Percentiles rank a stretch among this genome's conserved stretches.
Evolutionary conservation across 345 rosid genomes (phyloP).

Genomic region (Gossypioides kirkii): DNA sequence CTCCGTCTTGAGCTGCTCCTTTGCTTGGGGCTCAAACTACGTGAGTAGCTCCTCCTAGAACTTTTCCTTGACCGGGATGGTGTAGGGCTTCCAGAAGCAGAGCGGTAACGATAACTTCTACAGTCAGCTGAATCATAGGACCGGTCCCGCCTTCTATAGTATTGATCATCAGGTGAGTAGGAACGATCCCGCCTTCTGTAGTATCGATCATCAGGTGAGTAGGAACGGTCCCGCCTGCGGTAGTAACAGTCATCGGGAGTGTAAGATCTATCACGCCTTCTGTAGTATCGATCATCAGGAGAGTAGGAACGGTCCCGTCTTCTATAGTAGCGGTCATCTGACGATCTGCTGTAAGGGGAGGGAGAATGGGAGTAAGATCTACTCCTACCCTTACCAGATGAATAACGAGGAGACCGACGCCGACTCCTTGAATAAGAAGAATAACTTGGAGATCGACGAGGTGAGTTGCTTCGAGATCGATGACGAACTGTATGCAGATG

Average conservation of each 20-base stretch:
- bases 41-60: constrained; percentile 29
- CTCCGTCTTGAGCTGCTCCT: constrained; percentile 33
- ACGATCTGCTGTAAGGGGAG: constrained; percentile 48
- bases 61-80: constrained; percentile 13
- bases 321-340: constrained; percentile 28
- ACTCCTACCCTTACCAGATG: constrained; percentile 51
- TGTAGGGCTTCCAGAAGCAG: constrained; percentile 25
- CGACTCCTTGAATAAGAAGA: constrained; percentile 34
- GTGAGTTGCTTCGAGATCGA: constrained; percentile 41
- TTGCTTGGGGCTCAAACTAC: constrained; percentile 16
- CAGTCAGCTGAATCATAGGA: constrained; percentile 18
- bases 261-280: constrained; percentile 16
- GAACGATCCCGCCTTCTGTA: constrained; percentile 18
- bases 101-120: constrained; percentile 10
- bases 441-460: constrained; percentile 42
- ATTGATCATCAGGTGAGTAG: constrained; percentile 24
- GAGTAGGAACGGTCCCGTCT: constrained; percentile 25
- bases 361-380: constrained; percentile 47
- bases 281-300: constrained; percentile 20
- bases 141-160: constrained; percentile 13
- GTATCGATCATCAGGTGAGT: constrained; percentile 28
- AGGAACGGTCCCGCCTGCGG: constrained; percentile 12
- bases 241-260: constrained; percentile 28
- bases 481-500: constrained; percentile 29
- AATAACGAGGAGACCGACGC: constrained; percentile 44